phyloP scores from a whole-genome alignment of 257 asterid genomes.

The Ehretia macrophylla region DNA sequence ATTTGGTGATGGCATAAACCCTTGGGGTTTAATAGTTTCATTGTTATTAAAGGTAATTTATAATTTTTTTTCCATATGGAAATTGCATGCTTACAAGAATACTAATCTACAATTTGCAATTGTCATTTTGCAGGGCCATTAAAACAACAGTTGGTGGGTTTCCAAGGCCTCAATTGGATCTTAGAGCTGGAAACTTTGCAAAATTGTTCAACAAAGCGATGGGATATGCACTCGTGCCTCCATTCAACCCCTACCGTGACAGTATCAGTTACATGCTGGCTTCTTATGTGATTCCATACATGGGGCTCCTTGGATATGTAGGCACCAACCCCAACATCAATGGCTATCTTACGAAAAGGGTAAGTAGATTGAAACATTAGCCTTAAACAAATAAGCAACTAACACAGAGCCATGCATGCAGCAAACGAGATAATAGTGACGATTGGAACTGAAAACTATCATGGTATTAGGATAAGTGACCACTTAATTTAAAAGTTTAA shows the following conservation, averaged over 20 bases:
- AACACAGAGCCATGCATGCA: background rate
- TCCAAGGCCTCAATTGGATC: conserved; percentile 43
- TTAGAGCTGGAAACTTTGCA: conserved; percentile 35
- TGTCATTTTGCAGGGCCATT: conserved; percentile 27
- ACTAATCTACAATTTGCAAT: background rate
- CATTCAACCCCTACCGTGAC: conserved; percentile 43
- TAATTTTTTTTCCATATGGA: too few relatives aligned
- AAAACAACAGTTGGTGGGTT: conserved; percentile 34
- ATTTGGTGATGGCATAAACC: too few relatives aligned
- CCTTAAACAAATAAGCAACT: too few relatives aligned
- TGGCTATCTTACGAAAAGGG: conserved; percentile 27
- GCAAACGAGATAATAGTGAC: too few relatives aligned
- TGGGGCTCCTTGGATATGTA: conserved; percentile 44
- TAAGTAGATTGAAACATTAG: conserved; percentile 2
- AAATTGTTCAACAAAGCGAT: conserved; percentile 37
- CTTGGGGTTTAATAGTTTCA: too few relatives aligned
- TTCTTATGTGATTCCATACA: conserved; percentile 37
- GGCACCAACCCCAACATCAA: conserved; percentile 41
- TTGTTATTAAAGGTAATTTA: too few relatives aligned
- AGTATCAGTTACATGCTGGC: conserved; percentile 41
- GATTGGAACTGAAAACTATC: too few relatives aligned
- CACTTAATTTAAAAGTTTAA: too few relatives aligned
- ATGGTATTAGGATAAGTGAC: too few relatives aligned
- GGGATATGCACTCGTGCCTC: conserved; percentile 34
- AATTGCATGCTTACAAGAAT: too few relatives aligned